Base-by-base conservation (phyloP, 1,139 yeast genomes). In the Yamadazyma conglobata region DNA sequence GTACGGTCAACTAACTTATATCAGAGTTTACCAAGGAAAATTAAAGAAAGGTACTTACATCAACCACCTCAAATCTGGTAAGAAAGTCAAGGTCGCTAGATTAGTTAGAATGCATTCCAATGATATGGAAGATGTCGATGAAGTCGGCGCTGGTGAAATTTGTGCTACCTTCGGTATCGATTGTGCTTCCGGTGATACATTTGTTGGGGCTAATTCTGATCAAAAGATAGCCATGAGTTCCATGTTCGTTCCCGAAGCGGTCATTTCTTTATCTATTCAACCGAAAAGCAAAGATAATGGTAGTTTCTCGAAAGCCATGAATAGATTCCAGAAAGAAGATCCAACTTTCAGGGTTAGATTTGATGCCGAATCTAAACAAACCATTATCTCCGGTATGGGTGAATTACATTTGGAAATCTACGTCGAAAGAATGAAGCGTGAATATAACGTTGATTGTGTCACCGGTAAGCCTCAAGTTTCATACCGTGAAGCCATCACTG, bases 101-200 rank as follows among this genome's bases (percentile, higher is more conserved):
- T 72, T 91, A 51, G 98, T 89, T 33, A 83, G 97, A 66, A 93
- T 91, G 98, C 98, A 93, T 66, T 87, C 97, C 28, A 87, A 89
- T 44, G 98, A 91, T 59, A 87, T 89, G 96, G 96, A 89, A 66
- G 99, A 91, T 57, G 93, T 88, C 31, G 86, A 81, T 32, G 96
- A 88, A 64, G 85, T 87, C 51, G 93, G 94, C 16, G 91, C 98
- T 25, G 99, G 99, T 58, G 98, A 91, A 65, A 91, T 91, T 49
- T 93, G 99, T 67, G 99, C 99, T 33, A 91, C 98, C 40, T 91
- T 93, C 52, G 99, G 99, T 62, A 84, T 91, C 48, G 98, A 93
- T 60, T 91, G 99, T 73, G 83, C 97, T n/a, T 93, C 98, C 7
- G 99, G 99, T 54, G 98, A 91, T 56, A 88, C 97, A 7, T 91